Evolutionary conservation across 176 grass and related monocot genomes (phyloP).

Genomic region (Neostapfia colusana): DNA sequence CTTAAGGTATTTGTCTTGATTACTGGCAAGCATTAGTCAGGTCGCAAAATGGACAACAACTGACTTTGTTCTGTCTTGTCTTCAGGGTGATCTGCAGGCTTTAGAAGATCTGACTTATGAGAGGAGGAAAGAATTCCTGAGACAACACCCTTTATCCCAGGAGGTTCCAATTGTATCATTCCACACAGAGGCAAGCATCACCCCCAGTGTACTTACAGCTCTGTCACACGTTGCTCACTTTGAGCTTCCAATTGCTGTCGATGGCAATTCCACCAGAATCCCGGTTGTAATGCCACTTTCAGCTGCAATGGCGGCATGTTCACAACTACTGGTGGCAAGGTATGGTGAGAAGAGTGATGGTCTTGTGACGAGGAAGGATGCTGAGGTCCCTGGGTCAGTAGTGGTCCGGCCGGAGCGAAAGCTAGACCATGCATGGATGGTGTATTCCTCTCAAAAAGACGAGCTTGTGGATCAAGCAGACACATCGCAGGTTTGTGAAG

Average conservation of each 20-base stretch:
- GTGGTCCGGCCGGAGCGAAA: constrained; percentile 62
- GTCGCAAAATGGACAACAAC: not conserved
- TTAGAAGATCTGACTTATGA: constrained; percentile 81
- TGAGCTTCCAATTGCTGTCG: constrained; percentile 64
- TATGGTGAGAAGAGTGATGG: constrained; percentile 92
- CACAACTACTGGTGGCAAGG: constrained; percentile 68
- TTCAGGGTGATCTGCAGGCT: constrained; percentile 81
- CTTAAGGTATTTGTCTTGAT: constrained; percentile 62
- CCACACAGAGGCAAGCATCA: constrained; percentile 90
- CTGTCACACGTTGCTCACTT: constrained; percentile 82
- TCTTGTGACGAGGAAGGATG: constrained; percentile 73
- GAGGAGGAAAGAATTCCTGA: constrained; percentile 72
- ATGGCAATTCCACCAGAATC: constrained; percentile 59
- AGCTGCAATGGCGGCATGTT: constrained; percentile 83
- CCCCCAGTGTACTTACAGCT: constrained; percentile 62
- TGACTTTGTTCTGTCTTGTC: constrained; percentile 28
- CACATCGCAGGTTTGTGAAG: constrained; percentile 81
- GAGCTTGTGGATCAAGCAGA: constrained; percentile 59
- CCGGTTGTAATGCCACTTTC: constrained; percentile 79
- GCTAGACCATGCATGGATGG: constrained; percentile 95
- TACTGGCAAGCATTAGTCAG: constrained; percentile 6
- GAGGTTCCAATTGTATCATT: constrained; percentile 82
- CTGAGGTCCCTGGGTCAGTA: constrained; percentile 76
- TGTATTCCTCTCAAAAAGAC: constrained; percentile 72
- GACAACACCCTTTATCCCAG: constrained; percentile 51